Evolutionary conservation across 2,329 filamentous ascomycete species (phyloP).

Genomic region (Neurospora sp.): DNA sequence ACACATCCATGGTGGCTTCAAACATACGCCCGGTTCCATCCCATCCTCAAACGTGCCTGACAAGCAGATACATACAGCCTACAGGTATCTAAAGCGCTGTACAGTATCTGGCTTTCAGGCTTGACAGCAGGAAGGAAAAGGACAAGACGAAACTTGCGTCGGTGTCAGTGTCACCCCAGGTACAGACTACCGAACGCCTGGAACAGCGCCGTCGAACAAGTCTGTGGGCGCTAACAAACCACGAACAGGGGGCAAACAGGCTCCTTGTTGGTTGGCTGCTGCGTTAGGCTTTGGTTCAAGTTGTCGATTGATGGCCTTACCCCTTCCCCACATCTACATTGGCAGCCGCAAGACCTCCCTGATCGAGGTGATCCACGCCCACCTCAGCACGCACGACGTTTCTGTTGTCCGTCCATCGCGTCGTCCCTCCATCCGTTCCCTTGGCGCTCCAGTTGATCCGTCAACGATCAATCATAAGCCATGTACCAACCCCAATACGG

Average conservation of each 20-base stretch:
- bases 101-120: neutral
- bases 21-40: neutral
- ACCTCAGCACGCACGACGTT: conserved; percentile 7
- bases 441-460: conserved; percentile 9
- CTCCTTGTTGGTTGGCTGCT: neutral
- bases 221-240: neutral
- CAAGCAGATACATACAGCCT: neutral
- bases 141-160: neutral
- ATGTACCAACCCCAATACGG: conserved; percentile 49
- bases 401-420: conserved; percentile 10
- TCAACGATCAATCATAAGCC: conserved; percentile 19
- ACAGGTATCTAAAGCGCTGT: neutral
- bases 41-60: neutral
- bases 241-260: neutral
- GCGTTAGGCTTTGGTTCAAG: neutral
- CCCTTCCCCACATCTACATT: conserved; percentile 15
- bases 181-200: neutral
- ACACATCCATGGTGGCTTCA: neutral
- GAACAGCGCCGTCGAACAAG: neutral
- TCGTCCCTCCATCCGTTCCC: conserved; percentile 3
- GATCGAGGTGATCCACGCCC: conserved; percentile 13
- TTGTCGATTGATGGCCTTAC: conserved; percentile 16
- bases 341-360: conserved; percentile 17
- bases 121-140: neutral
- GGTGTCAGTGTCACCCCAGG: neutral